Conservation (phyloP, 202 grass and related monocot genomes). For the Zizania palustris region DNA sequence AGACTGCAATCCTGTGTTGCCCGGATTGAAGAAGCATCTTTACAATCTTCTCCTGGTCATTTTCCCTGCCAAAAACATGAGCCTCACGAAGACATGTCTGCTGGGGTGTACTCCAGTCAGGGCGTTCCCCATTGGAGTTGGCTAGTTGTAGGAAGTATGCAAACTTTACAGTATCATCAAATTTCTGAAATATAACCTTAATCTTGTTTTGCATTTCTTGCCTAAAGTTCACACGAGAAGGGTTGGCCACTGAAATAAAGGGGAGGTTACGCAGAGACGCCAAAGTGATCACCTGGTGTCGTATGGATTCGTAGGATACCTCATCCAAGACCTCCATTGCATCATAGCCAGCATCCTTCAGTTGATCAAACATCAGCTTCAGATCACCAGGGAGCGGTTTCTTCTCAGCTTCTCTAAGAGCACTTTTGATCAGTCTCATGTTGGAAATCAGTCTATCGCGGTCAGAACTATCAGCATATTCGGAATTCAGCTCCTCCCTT, state of each 20-base stretch:
- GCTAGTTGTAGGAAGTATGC: neutral
- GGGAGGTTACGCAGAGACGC: neutral
- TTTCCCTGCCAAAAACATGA: constrained; percentile 20
- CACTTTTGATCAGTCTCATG: constrained; percentile 23
- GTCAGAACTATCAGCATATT: neutral
- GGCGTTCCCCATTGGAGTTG: too few species aligned
- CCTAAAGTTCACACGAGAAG: neutral
- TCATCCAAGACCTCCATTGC: constrained; percentile 47
- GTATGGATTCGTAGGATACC: constrained; percentile 35
- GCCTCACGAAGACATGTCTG: constrained; percentile 27
- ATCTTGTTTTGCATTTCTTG: neutral
- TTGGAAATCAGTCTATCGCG: neutral
- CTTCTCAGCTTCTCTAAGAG: constrained; percentile 30
- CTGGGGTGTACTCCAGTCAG: neutral
- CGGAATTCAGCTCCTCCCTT: neutral
- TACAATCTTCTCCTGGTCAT: constrained; percentile 26
- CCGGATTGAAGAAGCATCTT: constrained; percentile 11
- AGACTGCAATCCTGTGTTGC: constrained; percentile 4
- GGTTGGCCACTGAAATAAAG: constrained; percentile 1
- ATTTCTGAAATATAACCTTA: too few species aligned
- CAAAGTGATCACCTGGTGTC: constrained; percentile 5
- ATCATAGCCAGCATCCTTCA: constrained; percentile 45
- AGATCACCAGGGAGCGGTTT: neutral
- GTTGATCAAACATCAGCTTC: constrained; percentile 1
- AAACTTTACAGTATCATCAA: constrained; percentile 2